Base-by-base conservation (phyloP, 768 basidiomycete genomes). In the Boletus rufocinnamomeus region DNA sequence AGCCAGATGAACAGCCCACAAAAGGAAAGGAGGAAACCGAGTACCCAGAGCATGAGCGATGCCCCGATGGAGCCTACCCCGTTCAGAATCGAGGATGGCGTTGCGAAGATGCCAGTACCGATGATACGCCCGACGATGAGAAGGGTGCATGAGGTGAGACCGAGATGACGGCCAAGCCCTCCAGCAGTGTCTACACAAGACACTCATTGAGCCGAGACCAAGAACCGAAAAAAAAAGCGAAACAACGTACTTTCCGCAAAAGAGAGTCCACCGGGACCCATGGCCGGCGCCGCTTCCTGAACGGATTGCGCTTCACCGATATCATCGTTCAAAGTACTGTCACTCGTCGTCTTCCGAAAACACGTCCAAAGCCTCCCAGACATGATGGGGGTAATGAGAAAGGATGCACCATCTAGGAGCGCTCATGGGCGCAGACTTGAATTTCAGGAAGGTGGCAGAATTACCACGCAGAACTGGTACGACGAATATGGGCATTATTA, bases 61-160 rank as follows among this genome's bases (percentile, higher is more conserved):
- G 84, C 83, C 21, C 83, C 84, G 8, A 85, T 74, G 1, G 82
- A 84, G n/a, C 80, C 80, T 0, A 84, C 83, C 0, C 80, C 80
- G 0, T 72, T 74, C 21, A 86, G 76, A 63, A 86, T 85, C 0
- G 80, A 80, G 2, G 83, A 83, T 0, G 84, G 84, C 0, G 84
- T 84, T 0, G 82, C 82, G 72, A 85, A 85, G 62, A 86, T 84
- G 23, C 82, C 83, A 0, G 82, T 84, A 0, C 84, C 83, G 58
- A 85, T 83, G 58, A 85, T 80, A 38, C 77, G 72, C 1, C 83
- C 84, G 25, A 84, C 79, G 17, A 83, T 82, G 27, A 83, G 70
- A 62, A 84, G 75, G 1, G 82, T 84, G 56, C 82, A 84, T 40
- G 78, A 80, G 56, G 79, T 76, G 7, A 84, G 76, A 14, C 83